Percentiles rank a stretch among this genome's conserved stretches.
These are phyloP conservation scores for Phytophthora fragariae DNA, from an alignment of 352 stramenopile species.

Conservation along the genomic window DNA sequence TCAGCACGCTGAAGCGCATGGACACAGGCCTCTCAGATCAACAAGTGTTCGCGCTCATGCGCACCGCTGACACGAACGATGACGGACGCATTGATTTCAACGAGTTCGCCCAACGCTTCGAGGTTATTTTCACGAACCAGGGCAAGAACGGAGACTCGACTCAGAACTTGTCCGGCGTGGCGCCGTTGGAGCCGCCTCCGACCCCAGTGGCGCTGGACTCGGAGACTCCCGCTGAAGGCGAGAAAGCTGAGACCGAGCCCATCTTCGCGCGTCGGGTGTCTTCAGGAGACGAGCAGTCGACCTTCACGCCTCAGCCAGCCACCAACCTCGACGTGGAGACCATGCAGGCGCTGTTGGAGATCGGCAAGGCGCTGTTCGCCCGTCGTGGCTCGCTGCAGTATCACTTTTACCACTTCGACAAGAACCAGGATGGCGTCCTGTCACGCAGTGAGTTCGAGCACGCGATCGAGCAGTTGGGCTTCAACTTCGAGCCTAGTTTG, in stretches of 20 bases:
- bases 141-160: conserved; percentile 42
- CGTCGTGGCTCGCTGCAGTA: conserved; percentile 80
- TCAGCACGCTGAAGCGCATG: conserved; percentile 91
- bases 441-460: conserved; percentile 80
- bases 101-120: conserved; percentile 92
- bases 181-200: conserved; percentile 19
- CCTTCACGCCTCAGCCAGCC: conserved; percentile 61
- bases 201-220: conserved; percentile 31
- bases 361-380: conserved; percentile 82
- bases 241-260: conserved; percentile 20
- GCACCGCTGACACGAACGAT: conserved; percentile 92
- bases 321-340: conserved; percentile 83
- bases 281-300: conserved; percentile 66
- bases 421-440: conserved; percentile 85
- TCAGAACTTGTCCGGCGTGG: conserved; percentile 14
- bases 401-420: conserved; percentile 88
- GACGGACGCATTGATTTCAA: conserved; percentile 92
- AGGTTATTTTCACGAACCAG: conserved; percentile 91
- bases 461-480: conserved; percentile 73
- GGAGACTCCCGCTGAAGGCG: conserved; percentile 21
- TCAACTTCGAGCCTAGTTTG: conserved; percentile 62
- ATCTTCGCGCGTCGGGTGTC: conserved; percentile 66
- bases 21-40: conserved; percentile 92
- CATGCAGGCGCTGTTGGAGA: conserved; percentile 78
- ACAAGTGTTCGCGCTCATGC: conserved; percentile 94